A percentile compares a stretch with the other conserved stretches of the same genome.
These are phyloP conservation scores for Tetrahymena malaccensis DNA, from an alignment of 73 alveolate genomes.

Conservation along the genomic window DNA sequence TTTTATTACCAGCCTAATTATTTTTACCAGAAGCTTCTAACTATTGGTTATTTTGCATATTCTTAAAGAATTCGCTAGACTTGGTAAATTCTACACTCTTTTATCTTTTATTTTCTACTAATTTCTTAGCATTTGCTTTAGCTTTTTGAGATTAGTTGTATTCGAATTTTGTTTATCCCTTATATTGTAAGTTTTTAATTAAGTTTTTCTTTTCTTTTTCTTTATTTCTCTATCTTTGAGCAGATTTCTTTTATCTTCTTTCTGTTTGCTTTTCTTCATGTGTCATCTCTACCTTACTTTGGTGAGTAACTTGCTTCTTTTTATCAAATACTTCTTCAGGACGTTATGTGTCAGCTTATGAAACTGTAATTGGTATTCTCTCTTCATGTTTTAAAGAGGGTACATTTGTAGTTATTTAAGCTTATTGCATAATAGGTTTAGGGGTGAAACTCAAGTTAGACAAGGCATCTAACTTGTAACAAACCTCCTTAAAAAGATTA, in stretches of 20 bases:
- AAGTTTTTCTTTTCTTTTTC: not conserved
- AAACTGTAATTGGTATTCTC: constrained; percentile 15
- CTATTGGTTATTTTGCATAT: constrained; percentile 1
- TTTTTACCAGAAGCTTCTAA: not conserved
- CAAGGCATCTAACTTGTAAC: constrained; percentile 30
- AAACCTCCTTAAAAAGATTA: constrained; percentile 13
- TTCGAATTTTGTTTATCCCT: constrained; percentile 36
- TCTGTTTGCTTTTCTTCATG: constrained; percentile 15
- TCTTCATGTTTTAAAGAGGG: constrained; percentile 17
- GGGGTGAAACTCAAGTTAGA: constrained; percentile 30
- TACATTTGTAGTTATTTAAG: constrained; percentile 10
- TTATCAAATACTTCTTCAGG: constrained; percentile 17
- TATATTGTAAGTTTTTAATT: constrained; percentile 14
- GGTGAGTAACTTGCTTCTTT: constrained; percentile 3
- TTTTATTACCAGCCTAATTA: not conserved
- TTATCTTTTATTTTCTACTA: constrained; percentile 6
- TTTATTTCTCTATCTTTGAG: constrained; percentile 6
- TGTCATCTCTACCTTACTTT: constrained; percentile 7
- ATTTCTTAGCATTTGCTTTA: not conserved
- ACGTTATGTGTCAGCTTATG: not conserved
- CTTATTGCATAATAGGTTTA: constrained; percentile 9
- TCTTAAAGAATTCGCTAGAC: constrained; percentile 29
- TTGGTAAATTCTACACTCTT: constrained; percentile 31
- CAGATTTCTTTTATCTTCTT: constrained; percentile 11
- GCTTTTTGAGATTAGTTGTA: constrained; percentile 21